Percentiles rank a stretch among this genome's conserved stretches.
Conservation (phyloP, 495 filamentous ascomycete species). For the Penicillium coffeae region DNA sequence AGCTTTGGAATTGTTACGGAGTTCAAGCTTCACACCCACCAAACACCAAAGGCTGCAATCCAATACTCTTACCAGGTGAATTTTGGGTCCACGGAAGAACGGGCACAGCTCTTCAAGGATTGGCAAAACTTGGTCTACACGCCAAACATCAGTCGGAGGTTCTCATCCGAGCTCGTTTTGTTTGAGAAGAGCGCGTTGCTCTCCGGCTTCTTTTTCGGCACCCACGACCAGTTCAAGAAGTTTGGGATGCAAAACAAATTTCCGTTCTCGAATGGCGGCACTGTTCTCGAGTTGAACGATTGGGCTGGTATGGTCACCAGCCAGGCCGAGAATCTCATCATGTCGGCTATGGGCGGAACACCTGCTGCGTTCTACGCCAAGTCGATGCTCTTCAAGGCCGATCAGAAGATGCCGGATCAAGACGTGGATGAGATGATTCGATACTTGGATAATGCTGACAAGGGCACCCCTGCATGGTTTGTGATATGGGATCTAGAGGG, state of each 20-base stretch:
- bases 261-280: slow-evolving; percentile 24
- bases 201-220: slow-evolving; percentile 40
- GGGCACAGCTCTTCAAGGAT: slow-evolving; percentile 32
- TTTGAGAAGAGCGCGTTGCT: slow-evolving; percentile 26
- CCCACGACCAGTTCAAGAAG: slow-evolving; percentile 33
- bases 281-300: slow-evolving; percentile 44
- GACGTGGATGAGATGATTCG: slow-evolving; percentile 38
- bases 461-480: slow-evolving; percentile 42
- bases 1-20: slow-evolving; percentile 46
- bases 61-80: slow-evolving; percentile 35
- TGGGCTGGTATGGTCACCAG: slow-evolving; percentile 52
- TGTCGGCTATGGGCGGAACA: slow-evolving; percentile 23
- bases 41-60: slow-evolving; percentile 30
- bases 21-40: slow-evolving; percentile 41
- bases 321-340: slow-evolving; percentile 43
- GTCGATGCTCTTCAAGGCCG: slow-evolving; percentile 43
- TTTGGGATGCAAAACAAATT: slow-evolving; percentile 30
- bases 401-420: slow-evolving; percentile 36
- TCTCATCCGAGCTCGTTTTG: slow-evolving; percentile 37
- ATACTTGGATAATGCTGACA: slow-evolving; percentile 43
- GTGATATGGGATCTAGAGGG: slow-evolving; percentile 42
- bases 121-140: slow-evolving; percentile 37
- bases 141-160: slow-evolving; percentile 48
- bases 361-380: slow-evolving; percentile 45
- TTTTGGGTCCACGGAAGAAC: slow-evolving; percentile 24